Conservation (phyloP, 2,329 filamentous ascomycete genomes). For the Raffaelea ambrosiae region DNA sequence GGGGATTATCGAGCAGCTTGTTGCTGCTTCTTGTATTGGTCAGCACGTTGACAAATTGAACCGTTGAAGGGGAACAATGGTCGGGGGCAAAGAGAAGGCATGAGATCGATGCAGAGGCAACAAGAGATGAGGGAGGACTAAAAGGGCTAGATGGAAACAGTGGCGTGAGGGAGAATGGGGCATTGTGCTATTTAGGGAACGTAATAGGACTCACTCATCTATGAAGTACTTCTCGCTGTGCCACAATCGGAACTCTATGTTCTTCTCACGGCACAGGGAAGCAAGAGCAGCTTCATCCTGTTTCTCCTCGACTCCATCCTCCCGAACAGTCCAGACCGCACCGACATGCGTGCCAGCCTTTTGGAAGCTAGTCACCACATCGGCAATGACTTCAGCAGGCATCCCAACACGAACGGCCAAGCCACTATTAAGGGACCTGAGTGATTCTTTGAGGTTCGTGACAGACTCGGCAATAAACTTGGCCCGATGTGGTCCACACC, state of each 20-base stretch:
- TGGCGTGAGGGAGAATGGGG: no score
- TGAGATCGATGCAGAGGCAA: not conserved
- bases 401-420: conserved; percentile 57
- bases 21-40: conserved; percentile 46
- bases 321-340: conserved; percentile 65
- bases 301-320: conserved; percentile 62
- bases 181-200: no score
- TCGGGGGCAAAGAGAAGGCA: not conserved
- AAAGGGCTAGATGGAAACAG: no score
- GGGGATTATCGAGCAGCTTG: conserved; percentile 44
- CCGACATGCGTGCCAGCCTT: conserved; percentile 37
- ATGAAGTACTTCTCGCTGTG: conserved; percentile 71
- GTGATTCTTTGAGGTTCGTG: conserved; percentile 59
- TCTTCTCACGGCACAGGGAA: conserved; percentile 40
- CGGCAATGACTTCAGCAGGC: conserved; percentile 47
- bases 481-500: conserved; percentile 63
- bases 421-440: conserved; percentile 51
- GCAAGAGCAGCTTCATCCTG: conserved; percentile 51
- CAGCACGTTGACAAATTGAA: no score
- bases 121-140: not conserved
- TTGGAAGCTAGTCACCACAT: conserved; percentile 43
- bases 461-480: conserved; percentile 66
- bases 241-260: conserved; percentile 56
- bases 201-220: conserved; percentile 64
- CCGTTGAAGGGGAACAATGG: no score